These are phyloP conservation scores for Aspergillus haitiensis DNA, from an alignment of 495 filamentous ascomycete species.

Conservation along the genomic window DNA sequence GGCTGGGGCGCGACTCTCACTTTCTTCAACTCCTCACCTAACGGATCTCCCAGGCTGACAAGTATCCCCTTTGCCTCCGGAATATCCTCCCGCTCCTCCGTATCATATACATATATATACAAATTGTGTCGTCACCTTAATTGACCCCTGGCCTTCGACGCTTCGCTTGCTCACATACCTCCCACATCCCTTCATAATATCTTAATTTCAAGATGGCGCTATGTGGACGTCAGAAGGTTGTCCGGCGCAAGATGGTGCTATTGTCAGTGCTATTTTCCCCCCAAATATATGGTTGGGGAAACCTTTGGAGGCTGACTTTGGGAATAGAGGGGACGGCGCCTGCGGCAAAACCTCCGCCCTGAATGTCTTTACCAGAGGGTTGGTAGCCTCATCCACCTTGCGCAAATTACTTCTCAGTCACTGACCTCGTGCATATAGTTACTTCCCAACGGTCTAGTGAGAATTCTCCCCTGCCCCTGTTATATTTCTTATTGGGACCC, in stretches of 20 bases:
- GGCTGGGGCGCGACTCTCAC: constrained; percentile 28
- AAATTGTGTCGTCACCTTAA: background rate
- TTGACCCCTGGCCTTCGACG: constrained; percentile 8
- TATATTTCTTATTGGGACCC: background rate
- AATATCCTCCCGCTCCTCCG: constrained; percentile 7
- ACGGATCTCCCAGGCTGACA: constrained; percentile 3
- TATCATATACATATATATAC: constrained; percentile 5
- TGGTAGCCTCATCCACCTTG: constrained; percentile 30
- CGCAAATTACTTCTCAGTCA: constrained; percentile 13
- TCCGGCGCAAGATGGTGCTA: constrained; percentile 96
- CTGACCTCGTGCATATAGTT: constrained; percentile 53
- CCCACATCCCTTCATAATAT: constrained; percentile 9
- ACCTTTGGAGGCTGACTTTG: constrained; percentile 21
- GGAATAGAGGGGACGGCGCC: constrained; percentile 84
- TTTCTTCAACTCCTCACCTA: constrained; percentile 17
- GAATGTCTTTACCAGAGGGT: constrained; percentile 99
- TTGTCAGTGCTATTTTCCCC: constrained; percentile 60
- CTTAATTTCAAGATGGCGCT: constrained; percentile 41
- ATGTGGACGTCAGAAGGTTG: constrained; percentile 69
- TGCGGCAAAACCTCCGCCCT: constrained; percentile 96
- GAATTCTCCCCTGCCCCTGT: constrained; percentile 22
- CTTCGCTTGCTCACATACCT: background rate
- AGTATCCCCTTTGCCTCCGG: background rate
- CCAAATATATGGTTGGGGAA: background rate
- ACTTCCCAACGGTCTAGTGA: constrained; percentile 97